Evolutionary conservation across 169 alveolate species (phyloP), one percentile per base, ranked within the genome.

Genomic region (Plasmodium coatneyi): DNA sequence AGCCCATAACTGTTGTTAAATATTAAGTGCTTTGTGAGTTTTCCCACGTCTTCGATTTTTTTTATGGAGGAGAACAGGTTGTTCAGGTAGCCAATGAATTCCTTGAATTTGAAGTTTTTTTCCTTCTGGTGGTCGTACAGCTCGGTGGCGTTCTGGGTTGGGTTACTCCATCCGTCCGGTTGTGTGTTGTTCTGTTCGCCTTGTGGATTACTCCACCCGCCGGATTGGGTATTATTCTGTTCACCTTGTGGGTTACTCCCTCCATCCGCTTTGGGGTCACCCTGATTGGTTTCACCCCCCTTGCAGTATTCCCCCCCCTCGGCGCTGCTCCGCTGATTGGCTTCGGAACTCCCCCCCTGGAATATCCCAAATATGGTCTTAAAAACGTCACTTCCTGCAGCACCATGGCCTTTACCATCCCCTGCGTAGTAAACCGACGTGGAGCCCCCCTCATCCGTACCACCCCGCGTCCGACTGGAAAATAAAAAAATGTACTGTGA

Each of bases 1-100:
- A 93, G 92, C 5, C 96, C 96, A 71, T 84, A 83, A 66, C 96
- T 94, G 92, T 82, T 70, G 43, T 80, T 80, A 72, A 92, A 82
- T 78, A 86, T 80, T 10, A 82, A 10, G 56, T 76, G 46, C 80
- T 86, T 80, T 80, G 89, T 71, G 41, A 82, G 80, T 60, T 87
- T 87, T 19, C 93, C 93, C 30, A 87, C 41, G 39, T 87, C 93
- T 79, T 87, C 93, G 10, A 87, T 87, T 60, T 79, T 87, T 87
- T 87, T 87, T 32, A 87, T 78, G n/a, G 93, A 87, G 19, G 70
- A 87, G 80, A 87, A 87, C 70, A 87, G n/a, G 49, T 49, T 87
- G 71, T 87, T 78, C 12, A 76, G 49, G 46, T 87, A 87, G 81
- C 46, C 80, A 60, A 76, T 54, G 71, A 87, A 87, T 39, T 87